Conservation (phyloP, 139 green algal genomes). For the Micromonas commoda region DNA sequence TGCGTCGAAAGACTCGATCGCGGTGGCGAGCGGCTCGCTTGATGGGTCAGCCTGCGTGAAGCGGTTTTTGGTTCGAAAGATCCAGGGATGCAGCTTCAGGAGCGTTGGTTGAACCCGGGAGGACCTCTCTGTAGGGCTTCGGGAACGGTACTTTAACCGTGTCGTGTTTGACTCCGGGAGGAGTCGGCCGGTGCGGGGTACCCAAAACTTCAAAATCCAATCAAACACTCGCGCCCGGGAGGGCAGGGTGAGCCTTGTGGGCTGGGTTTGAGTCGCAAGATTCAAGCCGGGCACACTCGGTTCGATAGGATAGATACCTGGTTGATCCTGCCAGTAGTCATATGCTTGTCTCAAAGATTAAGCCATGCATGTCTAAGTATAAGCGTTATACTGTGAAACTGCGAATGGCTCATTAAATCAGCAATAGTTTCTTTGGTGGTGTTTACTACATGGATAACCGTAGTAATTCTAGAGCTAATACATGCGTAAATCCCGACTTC, state of each 20-base stretch:
- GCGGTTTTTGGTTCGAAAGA: background rate
- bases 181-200: background rate
- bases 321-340: conserved; percentile 96
- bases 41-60: conserved; percentile 23
- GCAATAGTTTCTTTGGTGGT: conserved; percentile 99
- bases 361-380: conserved; percentile 99
- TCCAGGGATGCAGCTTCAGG: conserved; percentile 1
- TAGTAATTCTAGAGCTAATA: conserved; percentile 92
- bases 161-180: background rate
- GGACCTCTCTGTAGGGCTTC: conserved; percentile 24
- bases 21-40: conserved; percentile 22
- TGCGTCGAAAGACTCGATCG: background rate
- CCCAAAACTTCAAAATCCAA: conserved; percentile 1
- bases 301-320: conserved; percentile 64
- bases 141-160: background rate
- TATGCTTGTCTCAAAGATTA: conserved; percentile 99
- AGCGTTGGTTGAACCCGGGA: conserved; percentile 22
- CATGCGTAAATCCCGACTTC: conserved; percentile 79
- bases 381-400: conserved; percentile 99
- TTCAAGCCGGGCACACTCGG: background rate
- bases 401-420: conserved; percentile 99
- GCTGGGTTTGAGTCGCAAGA: background rate
- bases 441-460: conserved; percentile 70
- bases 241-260: background rate
- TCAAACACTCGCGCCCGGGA: conserved; percentile 25